Evolutionary conservation across 1,284 basidiomycete genomes (phyloP).

Genomic region (Puccinia triticina): DNA sequence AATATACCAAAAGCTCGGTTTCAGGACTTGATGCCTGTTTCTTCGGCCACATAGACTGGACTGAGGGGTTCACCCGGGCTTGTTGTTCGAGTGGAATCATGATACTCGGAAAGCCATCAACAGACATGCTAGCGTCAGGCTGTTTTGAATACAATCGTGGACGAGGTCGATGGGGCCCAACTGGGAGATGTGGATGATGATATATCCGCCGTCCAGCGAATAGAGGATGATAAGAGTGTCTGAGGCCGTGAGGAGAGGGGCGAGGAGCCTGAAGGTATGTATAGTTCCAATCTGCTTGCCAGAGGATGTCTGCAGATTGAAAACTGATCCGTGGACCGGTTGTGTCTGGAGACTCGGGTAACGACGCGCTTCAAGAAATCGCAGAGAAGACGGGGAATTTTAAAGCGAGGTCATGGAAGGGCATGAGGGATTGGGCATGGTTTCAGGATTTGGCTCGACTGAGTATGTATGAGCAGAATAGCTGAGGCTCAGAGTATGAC

Average conservation of each 20-base stretch:
- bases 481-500: constrained; percentile 11
- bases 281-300: neutral
- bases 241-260: constrained; percentile 3
- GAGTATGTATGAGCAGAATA: neutral
- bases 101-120: constrained; percentile 12
- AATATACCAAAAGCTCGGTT: neutral
- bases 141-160: neutral
- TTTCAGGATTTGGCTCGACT: constrained; percentile 6
- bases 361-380: neutral
- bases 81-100: constrained; percentile 19
- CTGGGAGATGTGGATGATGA: neutral
- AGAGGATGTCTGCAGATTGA: neutral
- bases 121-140: neutral
- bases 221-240: neutral
- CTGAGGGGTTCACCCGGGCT: neutral
- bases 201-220: neutral
- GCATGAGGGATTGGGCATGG: neutral
- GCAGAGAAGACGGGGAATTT: neutral
- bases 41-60: constrained; percentile 24
- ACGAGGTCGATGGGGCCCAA: neutral
- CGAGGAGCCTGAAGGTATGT: too few relatives aligned
- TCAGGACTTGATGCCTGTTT: neutral
- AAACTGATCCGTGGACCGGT: neutral
- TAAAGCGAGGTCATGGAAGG: constrained; percentile 9
- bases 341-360: neutral